Percentiles rank a stretch among this genome's conserved stretches.
Evolutionary conservation across 768 basidiomycete genomes (phyloP).

Genomic region (Phlebiopsis flavidoalba): DNA sequence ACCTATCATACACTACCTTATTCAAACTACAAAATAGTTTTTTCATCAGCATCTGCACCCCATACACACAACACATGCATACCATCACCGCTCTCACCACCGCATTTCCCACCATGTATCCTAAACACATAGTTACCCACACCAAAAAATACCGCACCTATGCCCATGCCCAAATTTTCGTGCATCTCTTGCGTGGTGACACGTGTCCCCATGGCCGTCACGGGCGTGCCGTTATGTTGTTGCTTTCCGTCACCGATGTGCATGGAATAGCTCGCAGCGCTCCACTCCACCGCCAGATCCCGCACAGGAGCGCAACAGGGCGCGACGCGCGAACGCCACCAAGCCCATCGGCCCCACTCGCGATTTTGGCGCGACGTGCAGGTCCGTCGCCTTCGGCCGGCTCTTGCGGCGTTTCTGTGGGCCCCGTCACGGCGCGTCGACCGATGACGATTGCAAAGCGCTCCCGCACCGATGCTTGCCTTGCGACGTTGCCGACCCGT

Average conservation of each 20-base stretch:
- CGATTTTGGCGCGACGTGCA: neutral
- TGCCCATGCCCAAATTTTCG: neutral
- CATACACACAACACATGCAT: neutral
- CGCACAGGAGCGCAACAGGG: neutral
- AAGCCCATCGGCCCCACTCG: neutral
- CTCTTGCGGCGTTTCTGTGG: no score
- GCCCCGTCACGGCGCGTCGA: no score
- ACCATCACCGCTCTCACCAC: neutral
- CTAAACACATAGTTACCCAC: neutral
- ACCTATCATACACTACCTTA: slow-evolving; percentile 2
- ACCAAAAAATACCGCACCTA: neutral
- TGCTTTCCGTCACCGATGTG: neutral
- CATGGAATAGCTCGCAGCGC: neutral
- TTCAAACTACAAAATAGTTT: neutral
- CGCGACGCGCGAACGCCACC: neutral
- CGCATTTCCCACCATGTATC: neutral
- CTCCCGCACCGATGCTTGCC: no score
- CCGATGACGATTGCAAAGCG: no score
- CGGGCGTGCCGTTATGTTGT: neutral
- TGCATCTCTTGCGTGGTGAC: neutral
- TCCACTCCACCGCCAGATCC: neutral
- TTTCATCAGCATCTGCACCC: neutral
- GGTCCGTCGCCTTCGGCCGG: no score
- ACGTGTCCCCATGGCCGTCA: neutral
- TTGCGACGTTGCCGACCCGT: no score